These are phyloP conservation scores for Yamadazyma dushanensis DNA, from an alignment of 1,139 yeast genomes.

Conservation along the genomic window DNA sequence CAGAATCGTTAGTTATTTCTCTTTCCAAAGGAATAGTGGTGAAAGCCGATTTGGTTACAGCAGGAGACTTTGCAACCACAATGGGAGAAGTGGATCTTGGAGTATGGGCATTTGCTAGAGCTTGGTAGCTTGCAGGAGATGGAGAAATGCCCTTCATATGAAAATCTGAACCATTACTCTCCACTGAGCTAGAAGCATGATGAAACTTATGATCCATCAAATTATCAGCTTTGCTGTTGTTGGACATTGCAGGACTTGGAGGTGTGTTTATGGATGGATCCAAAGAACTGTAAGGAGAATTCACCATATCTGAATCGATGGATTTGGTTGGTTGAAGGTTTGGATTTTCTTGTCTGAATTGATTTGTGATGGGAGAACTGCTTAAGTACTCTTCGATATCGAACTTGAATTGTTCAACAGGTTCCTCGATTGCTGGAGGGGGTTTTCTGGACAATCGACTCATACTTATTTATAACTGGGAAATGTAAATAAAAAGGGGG, in stretches of 20 bases:
- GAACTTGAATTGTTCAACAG: slow-evolving; percentile 9
- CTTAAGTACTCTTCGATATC: slow-evolving; percentile 25
- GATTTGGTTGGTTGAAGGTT: slow-evolving; percentile 23
- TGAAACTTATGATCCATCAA: slow-evolving; percentile 3
- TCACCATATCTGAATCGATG: slow-evolving; percentile 10
- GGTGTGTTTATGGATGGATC: slow-evolving; percentile 15
- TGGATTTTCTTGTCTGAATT: slow-evolving; percentile 27
- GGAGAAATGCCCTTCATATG: background rate
- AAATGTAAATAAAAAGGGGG: background rate
- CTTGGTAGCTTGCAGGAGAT: background rate
- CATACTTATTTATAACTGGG: no score
- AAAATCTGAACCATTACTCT: slow-evolving; percentile 5
- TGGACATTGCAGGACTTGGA: slow-evolving; percentile 11
- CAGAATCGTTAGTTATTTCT: slow-evolving; percentile 4
- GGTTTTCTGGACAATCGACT: slow-evolving; percentile 12
- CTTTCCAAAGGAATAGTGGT: slow-evolving; percentile 14
- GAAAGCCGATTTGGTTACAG: slow-evolving; percentile 4
- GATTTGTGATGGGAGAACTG: slow-evolving; percentile 23
- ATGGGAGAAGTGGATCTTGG: background rate
- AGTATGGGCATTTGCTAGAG: background rate
- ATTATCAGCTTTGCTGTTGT: slow-evolving; percentile 3
- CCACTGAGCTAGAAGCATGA: slow-evolving; percentile 8
- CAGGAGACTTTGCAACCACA: background rate
- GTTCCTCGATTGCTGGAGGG: slow-evolving; percentile 13
- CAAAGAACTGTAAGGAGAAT: slow-evolving; percentile 13